Evolutionary conservation across 345 rosid species (phyloP).

Genomic region (Moringa oleifera): DNA sequence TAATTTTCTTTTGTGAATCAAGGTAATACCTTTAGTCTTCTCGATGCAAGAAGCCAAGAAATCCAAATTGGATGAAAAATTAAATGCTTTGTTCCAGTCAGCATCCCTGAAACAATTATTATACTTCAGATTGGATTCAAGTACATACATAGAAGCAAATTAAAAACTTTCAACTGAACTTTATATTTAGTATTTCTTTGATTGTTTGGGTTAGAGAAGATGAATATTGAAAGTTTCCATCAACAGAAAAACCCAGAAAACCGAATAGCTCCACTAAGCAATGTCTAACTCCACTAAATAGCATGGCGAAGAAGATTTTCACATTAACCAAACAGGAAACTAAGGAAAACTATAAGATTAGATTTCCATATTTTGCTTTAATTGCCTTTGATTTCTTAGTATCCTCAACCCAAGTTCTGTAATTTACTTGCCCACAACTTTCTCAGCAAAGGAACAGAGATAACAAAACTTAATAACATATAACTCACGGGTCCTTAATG

Average conservation of each 20-base stretch:
- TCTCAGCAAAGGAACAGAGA: conserved; percentile 2
- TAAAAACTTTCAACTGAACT: background rate
- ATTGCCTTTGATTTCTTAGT: no score
- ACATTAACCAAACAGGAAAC: no score
- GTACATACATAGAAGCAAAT: background rate
- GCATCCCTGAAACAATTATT: conserved; percentile 57
- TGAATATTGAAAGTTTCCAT: no score
- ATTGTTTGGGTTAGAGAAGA: no score
- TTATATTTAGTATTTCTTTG: background rate
- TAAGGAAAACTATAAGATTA: no score
- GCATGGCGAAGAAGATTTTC: no score
- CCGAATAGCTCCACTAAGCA: no score
- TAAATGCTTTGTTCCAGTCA: conserved; percentile 83
- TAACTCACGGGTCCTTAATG: conserved; percentile 64
- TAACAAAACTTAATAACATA: background rate
- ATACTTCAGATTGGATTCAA: conserved; percentile 9
- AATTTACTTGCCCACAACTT: background rate
- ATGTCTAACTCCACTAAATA: no score
- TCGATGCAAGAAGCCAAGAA: conserved; percentile 62
- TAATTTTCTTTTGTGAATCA: background rate
- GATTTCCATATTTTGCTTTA: no score
- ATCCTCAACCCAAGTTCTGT: background rate
- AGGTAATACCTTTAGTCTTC: conserved; percentile 51
- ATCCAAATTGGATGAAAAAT: conserved; percentile 64
- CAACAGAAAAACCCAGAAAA: no score